phyloP scores from a whole-genome alignment of 2,329 filamentous ascomycete genomes.

The Aspergillus floridensis region DNA sequence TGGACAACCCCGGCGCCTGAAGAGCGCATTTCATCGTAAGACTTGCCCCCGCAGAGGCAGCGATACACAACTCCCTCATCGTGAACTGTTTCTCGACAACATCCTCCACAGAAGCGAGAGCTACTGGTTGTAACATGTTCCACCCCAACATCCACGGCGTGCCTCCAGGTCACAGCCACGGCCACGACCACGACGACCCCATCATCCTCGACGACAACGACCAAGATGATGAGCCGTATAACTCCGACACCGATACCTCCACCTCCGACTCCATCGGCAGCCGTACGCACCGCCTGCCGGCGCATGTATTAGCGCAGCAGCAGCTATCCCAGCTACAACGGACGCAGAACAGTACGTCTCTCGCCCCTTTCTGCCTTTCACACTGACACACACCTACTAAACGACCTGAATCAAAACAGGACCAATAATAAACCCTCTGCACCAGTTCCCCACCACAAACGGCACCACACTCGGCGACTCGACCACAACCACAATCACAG shows the following conservation, averaged over 20 bases:
- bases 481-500: no score
- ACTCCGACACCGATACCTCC: background rate
- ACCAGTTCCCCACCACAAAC: no score
- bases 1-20: no score
- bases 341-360: background rate
- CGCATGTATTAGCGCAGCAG: background rate
- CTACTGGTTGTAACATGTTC: conserved; percentile 9
- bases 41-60: no score
- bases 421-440: no score
- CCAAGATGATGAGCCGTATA: conserved; percentile 12
- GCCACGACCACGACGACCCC: conserved; percentile 12
- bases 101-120: background rate
- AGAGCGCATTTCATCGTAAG: no score
- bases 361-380: background rate
- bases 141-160: conserved; percentile 10
- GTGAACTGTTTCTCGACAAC: background rate
- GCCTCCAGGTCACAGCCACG: background rate
- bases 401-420: no score
- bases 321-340: background rate
- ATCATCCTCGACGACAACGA: conserved; percentile 22
- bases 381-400: no score
- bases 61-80: background rate
- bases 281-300: background rate
- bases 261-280: no score
- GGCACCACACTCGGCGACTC: no score